phyloP scores from a whole-genome alignment of 2,329 filamentous ascomycete genomes.

The Stachybotrys elegans region DNA sequence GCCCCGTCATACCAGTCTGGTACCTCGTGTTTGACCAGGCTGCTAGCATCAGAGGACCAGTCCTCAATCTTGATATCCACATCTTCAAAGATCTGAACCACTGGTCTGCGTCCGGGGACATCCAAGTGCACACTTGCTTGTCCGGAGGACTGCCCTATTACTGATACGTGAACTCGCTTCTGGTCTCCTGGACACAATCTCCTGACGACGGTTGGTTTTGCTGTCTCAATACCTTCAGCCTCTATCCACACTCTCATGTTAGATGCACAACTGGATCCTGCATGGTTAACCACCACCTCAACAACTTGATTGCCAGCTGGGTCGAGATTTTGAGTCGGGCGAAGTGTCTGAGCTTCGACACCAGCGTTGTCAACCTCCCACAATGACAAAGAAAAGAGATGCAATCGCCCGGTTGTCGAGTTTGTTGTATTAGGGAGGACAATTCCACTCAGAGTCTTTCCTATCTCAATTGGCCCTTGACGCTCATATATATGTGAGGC shows the following conservation, averaged over 20 bases:
- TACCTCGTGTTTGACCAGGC: constrained; percentile 32
- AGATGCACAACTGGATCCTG: constrained; percentile 26
- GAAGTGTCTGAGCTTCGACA: constrained; percentile 27
- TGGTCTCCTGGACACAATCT: constrained; percentile 38
- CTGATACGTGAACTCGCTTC: constrained; percentile 29
- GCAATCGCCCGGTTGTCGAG: constrained; percentile 28
- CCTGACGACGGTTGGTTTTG: constrained; percentile 30
- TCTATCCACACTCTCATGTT: constrained; percentile 22
- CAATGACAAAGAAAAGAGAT: constrained; percentile 36
- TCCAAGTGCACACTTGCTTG: constrained; percentile 11
- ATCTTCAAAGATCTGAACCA: too few species aligned
- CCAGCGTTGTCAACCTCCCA: constrained; percentile 16
- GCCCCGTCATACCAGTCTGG: constrained; percentile 50
- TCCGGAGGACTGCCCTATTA: constrained; percentile 20
- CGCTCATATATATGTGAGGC: constrained; percentile 39
- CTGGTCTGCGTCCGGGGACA: not conserved
- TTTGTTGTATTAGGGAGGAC: constrained; percentile 32
- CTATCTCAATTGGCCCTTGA: constrained; percentile 28
- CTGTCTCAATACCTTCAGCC: constrained; percentile 34
- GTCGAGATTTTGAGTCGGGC: constrained; percentile 37
- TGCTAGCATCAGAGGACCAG: constrained; percentile 8
- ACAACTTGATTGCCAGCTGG: constrained; percentile 29
- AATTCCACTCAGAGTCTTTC: constrained; percentile 32
- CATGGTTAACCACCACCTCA: constrained; percentile 34
- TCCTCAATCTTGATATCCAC: not conserved